These are phyloP conservation scores for Pigoraptor vietnamica DNA, from an alignment of 78 protist species.

Conservation along the genomic window DNA sequence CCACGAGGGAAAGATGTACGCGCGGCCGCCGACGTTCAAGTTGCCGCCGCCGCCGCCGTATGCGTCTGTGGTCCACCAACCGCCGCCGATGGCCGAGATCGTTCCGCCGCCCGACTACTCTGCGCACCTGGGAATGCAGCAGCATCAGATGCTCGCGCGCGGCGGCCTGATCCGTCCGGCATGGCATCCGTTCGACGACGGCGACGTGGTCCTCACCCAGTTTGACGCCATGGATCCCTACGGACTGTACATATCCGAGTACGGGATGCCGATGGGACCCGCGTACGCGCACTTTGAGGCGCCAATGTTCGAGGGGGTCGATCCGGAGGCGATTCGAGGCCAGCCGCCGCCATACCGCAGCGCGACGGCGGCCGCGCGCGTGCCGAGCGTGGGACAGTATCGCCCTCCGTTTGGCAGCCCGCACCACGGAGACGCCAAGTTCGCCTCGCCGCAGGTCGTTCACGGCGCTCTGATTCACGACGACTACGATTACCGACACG, in stretches of 20 bases:
- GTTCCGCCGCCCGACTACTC: background rate
- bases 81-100: background rate
- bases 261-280: background rate
- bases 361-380: background rate
- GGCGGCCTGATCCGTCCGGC: background rate
- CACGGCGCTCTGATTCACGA: background rate
- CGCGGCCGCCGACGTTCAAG: background rate
- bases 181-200: background rate
- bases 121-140: background rate
- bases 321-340: background rate
- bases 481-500: background rate
- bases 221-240: background rate
- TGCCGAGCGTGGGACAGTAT: background rate
- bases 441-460: background rate
- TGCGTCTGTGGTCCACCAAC: background rate
- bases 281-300: background rate
- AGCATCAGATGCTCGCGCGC: background rate
- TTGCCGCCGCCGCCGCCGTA: background rate
- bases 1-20: background rate
- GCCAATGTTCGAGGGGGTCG: background rate
- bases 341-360: background rate
- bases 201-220: background rate
- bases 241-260: background rate
- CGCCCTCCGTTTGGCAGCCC: background rate
- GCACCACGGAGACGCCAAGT: background rate